phyloP scores from a whole-genome alignment of 192 early-diverging fungal genomes.

The Phlyctochytrium planicorne region DNA sequence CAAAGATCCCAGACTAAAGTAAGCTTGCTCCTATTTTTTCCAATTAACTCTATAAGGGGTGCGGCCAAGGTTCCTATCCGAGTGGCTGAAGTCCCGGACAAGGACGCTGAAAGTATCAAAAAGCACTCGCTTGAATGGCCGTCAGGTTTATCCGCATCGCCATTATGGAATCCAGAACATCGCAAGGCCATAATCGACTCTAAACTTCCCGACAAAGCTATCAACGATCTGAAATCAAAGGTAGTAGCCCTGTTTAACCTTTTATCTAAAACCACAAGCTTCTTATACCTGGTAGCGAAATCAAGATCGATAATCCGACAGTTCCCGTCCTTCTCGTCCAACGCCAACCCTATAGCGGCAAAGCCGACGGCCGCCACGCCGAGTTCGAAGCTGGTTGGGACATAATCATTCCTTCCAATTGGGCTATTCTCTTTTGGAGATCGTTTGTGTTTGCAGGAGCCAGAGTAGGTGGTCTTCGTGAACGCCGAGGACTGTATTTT shows the following conservation, averaged over 20 bases:
- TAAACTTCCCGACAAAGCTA: neutral
- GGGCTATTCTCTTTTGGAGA: slow-evolving; percentile 87
- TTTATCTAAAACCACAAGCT: too few relatives aligned
- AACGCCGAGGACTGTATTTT: slow-evolving; percentile 68
- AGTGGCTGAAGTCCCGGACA: too few relatives aligned
- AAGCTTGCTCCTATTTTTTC: too few relatives aligned
- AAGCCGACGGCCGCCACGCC: slow-evolving; percentile 4
- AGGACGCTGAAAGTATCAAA: too few relatives aligned
- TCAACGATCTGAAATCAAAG: neutral
- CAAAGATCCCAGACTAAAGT: slow-evolving; percentile 82
- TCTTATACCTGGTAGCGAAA: too few relatives aligned
- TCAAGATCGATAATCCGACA: slow-evolving; percentile 33
- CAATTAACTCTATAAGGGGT: too few relatives aligned
- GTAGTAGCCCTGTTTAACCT: neutral
- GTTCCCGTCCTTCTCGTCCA: slow-evolving; percentile 85
- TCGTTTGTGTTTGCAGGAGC: slow-evolving; percentile 85
- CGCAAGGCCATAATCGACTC: neutral
- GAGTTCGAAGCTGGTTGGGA: slow-evolving; percentile 73
- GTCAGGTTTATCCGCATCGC: neutral
- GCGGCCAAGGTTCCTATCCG: too few relatives aligned
- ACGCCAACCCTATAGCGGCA: slow-evolving; percentile 40
- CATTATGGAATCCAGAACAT: neutral
- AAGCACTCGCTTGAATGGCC: too few relatives aligned
- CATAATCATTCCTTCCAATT: slow-evolving; percentile 72
- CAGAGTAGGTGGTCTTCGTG: slow-evolving; percentile 72